Evolutionary conservation across 305 asterid genomes (phyloP).

Genomic region (Fraxinus platypoda): DNA sequence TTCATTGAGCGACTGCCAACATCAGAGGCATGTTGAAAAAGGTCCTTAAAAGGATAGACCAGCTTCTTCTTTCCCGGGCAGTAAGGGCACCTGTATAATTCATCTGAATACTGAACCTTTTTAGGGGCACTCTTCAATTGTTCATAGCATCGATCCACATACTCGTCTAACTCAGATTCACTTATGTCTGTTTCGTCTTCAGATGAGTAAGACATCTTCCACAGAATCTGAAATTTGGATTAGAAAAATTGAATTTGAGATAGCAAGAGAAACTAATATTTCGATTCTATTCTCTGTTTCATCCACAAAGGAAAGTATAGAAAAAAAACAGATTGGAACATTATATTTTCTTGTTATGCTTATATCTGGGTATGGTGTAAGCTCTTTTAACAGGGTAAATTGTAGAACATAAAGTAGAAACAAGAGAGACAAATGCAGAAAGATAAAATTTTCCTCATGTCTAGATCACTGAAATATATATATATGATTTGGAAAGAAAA

Average conservation of each 20-base stretch:
- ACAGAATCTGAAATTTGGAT: conserved; percentile 18
- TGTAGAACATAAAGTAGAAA: not conserved
- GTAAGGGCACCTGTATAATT: conserved; percentile 58
- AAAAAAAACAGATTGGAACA: not conserved
- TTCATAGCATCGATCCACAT: conserved; percentile 42
- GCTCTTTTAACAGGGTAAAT: not conserved
- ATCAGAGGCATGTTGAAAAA: conserved; percentile 50
- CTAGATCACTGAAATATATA: not conserved
- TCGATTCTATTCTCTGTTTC: not conserved
- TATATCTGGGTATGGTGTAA: not conserved
- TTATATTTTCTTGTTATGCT: not conserved
- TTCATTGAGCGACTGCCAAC: conserved; percentile 46
- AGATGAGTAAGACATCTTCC: conserved; percentile 48
- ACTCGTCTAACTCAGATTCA: conserved; percentile 56
- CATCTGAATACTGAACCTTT: conserved; percentile 40
- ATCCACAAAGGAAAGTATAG: not conserved
- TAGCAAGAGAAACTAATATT: not conserved
- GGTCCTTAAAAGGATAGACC: conserved; percentile 42
- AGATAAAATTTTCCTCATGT: not conserved
- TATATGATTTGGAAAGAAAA: not conserved
- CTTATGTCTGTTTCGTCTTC: conserved; percentile 61
- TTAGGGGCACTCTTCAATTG: conserved; percentile 39
- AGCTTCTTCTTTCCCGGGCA: conserved; percentile 72
- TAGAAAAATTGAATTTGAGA: conserved; percentile 4
- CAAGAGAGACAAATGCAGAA: not conserved